Conservation (phyloP, 2,329 filamentous ascomycete species). For the Hypoxylon sp. region DNA sequence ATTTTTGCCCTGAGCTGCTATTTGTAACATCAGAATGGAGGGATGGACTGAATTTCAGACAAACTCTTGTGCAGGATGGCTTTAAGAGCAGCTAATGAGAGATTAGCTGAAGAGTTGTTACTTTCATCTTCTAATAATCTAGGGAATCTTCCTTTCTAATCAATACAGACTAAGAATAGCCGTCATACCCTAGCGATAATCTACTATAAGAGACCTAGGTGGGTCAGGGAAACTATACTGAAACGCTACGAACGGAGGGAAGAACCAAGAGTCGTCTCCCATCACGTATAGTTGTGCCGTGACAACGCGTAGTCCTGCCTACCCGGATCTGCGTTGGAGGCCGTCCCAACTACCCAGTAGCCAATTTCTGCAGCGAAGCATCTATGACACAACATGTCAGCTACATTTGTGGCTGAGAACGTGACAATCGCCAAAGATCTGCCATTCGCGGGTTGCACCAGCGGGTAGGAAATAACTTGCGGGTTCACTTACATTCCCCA, state of each 20-base stretch:
- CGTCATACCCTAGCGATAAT: neutral
- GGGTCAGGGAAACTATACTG: neutral
- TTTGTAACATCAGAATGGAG: neutral
- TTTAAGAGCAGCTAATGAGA: neutral
- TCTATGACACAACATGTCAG: conserved; percentile 25
- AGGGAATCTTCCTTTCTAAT: neutral
- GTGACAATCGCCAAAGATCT: too few species aligned
- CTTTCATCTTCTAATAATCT: neutral
- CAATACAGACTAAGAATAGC: neutral
- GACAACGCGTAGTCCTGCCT: neutral
- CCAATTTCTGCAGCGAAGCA: conserved; percentile 44
- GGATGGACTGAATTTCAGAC: neutral
- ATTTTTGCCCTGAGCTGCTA: neutral
- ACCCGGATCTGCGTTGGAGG: neutral
- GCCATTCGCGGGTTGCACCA: neutral
- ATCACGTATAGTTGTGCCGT: neutral
- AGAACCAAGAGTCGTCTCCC: neutral
- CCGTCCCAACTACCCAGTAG: conserved; percentile 36
- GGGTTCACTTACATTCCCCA: conserved; percentile 52
- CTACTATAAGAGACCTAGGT: neutral
- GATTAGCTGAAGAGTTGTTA: neutral
- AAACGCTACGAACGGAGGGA: neutral
- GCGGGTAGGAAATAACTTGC: neutral
- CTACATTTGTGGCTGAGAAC: neutral
- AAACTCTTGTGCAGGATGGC: neutral